Evolutionary conservation across 2,329 filamentous ascomycete genomes (phyloP), one percentile per base, ranked within the genome.

Genomic region (Blastomyces emzantsi): DNA sequence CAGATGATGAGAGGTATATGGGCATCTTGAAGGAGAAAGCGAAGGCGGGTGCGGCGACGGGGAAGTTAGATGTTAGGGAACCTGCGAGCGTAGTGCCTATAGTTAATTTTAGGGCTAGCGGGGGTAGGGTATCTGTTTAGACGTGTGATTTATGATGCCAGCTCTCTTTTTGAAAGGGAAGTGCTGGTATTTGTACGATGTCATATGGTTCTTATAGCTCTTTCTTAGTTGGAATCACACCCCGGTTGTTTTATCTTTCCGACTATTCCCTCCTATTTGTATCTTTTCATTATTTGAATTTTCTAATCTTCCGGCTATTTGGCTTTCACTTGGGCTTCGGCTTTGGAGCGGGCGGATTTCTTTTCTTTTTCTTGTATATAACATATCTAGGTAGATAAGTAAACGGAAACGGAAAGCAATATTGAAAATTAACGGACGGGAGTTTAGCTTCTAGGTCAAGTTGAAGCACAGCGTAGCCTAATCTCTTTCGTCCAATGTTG

Each of bases 1-100:
- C 13, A 15, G 57, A 60, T 49, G 43, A 49, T 2, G 43, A 60
- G 57, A 60, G 57, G 57, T 60, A 33, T 49, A 39, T 8, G 43
- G 28, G 19, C 15, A 49, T 49, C 4, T 19, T 60, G 43, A 30
- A 25, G 6, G 28, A 60, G 41, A 57, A 52, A 41, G 60, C 11
- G 52, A 33, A 49, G 43, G 57, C 1, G 22, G 43, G 15, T 49
- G 43, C 43, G 28, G 28, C 8, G 41, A 36, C 41, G 57, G 17
- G 6, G 7, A 41, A 25, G 19, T 57, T 57, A 25, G 9, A 25
- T 28, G 39, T 41, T 17, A n/a, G n/a, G 25, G 57, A 60, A 3
- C 6, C 33, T 17, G 25, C 2, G 28, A 25, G 8, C 9, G 15
- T 47, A 22, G 41, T 60, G 43, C 57, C 57, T 11, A 43, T 60